Percentiles rank a stretch among this genome's conserved stretches.
Conservation (phyloP, 371 early-diverging fungal genomes). For the Parasitella parasitica region DNA sequence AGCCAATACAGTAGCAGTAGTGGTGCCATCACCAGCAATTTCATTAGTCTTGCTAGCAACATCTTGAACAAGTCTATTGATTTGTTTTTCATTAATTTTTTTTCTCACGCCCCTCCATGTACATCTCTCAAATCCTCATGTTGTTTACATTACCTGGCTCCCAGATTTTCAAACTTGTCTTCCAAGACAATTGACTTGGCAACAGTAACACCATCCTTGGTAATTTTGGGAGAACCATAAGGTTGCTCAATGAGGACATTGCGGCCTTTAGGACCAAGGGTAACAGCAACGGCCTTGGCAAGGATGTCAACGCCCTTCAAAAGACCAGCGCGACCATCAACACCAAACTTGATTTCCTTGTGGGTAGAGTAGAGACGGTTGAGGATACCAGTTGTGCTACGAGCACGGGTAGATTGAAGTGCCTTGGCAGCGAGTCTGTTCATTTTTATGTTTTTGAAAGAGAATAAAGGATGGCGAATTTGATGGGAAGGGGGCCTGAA, state of each 20-base stretch:
- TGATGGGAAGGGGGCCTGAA: conserved; percentile 21
- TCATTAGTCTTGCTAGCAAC: conserved; percentile 99
- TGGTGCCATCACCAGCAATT: conserved; percentile 98
- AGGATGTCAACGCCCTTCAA: conserved; percentile 94
- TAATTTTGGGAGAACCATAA: conserved; percentile 98
- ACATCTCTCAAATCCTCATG: not conserved
- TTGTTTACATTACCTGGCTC: conserved; percentile 69
- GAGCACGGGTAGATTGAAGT: conserved; percentile 30
- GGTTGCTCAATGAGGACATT: conserved; percentile 97
- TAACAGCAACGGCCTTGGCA: conserved; percentile 97
- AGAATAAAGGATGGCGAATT: not conserved
- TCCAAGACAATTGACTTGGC: conserved; percentile 95
- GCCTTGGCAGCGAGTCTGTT: conserved; percentile 46
- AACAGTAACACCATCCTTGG: conserved; percentile 99
- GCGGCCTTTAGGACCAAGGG: conserved; percentile 97
- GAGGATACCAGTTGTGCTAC: conserved; percentile 42
- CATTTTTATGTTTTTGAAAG: conserved; percentile 18
- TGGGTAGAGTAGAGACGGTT: conserved; percentile 81
- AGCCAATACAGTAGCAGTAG: conserved; percentile 97
- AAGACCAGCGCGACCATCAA: conserved; percentile 91
- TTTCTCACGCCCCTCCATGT: conserved; percentile 10
- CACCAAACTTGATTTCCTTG: conserved; percentile 96
- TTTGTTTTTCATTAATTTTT: not conserved
- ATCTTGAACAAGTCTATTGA: conserved; percentile 89
- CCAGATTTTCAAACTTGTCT: conserved; percentile 97